Evolutionary conservation across 306 rosid species (phyloP), one percentile per base, ranked within the genome.

Genomic region (Crataegus laevigata): DNA sequence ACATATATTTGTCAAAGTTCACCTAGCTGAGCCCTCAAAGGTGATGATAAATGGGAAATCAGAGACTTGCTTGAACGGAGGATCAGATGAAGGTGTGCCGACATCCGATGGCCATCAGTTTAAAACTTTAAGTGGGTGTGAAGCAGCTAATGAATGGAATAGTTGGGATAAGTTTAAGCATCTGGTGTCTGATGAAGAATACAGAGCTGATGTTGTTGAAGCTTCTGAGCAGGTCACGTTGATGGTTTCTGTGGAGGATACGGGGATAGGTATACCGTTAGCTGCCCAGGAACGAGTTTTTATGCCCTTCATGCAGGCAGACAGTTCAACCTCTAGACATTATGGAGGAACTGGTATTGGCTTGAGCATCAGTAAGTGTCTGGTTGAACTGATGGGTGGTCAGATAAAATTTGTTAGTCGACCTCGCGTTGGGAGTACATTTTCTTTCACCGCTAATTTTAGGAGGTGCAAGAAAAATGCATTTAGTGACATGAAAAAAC

Each of bases 261-360:
- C 98, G 21, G 99, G 99, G 69, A 89, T 86, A 51, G 99, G 99
- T 57, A 96, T 96, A 80, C 97, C 97, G n/a, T 79, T 88, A 63
- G n/a, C 78, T 26, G 97, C 98, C 22, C 98, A 96, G 81, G 88
- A 85, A 69, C 87, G 90, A 59, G 90, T 96, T 80, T 92, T 92
- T 88, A 88, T 71, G 87, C 99, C 99, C 60, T 96, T 96, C 86
- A 91, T 92, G 90, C 99, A 96, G 77, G 99, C 94, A 28, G 99
- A 96, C 79, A 96, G 99, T 88, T 96, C 99, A 55, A 96, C 97
- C 36, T 96, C 99, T 55, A 84, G 98, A 84, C 83, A 92, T 71
- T 96, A 92, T 74, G 99, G 99, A 10, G 99, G 99, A 71, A 96
- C 99, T 60, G 99, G 98, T 70, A 96, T 96, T 36, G 99, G 99